Evolutionary conservation across 768 basidiomycete genomes (phyloP).

Genomic region (Termitomyces sp.): DNA sequence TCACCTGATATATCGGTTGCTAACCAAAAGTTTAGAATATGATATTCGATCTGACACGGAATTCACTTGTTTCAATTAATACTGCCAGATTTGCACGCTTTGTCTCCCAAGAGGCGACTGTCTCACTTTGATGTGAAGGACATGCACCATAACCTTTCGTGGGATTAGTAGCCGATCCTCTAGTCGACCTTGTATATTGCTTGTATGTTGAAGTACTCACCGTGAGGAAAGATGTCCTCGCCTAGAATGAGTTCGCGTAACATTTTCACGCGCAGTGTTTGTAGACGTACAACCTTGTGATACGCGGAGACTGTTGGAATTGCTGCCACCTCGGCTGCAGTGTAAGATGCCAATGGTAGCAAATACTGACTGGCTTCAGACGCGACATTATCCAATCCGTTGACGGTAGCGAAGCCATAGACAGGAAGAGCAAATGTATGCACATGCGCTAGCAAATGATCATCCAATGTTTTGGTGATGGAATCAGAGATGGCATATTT

Average conservation of each 20-base stretch:
- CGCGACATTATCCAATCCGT: constrained; percentile 41
- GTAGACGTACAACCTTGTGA: constrained; percentile 57
- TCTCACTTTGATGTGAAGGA: constrained; percentile 39
- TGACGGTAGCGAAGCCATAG: constrained; percentile 48
- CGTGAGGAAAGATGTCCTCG: constrained; percentile 69
- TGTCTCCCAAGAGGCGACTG: constrained; percentile 45
- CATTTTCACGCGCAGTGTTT: constrained; percentile 48
- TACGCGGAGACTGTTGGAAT: constrained; percentile 59
- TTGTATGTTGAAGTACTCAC: constrained; percentile 22
- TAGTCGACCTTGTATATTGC: neutral
- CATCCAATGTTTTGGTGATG: constrained; percentile 35
- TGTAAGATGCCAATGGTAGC: constrained; percentile 52
- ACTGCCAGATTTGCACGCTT: constrained; percentile 38
- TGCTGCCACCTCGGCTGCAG: constrained; percentile 39
- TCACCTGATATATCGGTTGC: constrained; percentile 65
- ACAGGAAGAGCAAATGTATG: constrained; percentile 48
- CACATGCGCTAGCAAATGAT: constrained; percentile 53
- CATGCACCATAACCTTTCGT: constrained; percentile 56
- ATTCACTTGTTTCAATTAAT: constrained; percentile 49
- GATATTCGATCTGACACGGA: neutral
- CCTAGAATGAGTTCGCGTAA: constrained; percentile 46
- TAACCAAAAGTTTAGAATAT: constrained; percentile 17
- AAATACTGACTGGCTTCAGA: constrained; percentile 56
- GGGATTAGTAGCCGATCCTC: constrained; percentile 1
- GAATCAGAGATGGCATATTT: constrained; percentile 55